Evolutionary conservation across 2,329 filamentous ascomycete genomes (phyloP), one percentile per base, ranked within the genome.

Genomic region (Simplicillium sp.): DNA sequence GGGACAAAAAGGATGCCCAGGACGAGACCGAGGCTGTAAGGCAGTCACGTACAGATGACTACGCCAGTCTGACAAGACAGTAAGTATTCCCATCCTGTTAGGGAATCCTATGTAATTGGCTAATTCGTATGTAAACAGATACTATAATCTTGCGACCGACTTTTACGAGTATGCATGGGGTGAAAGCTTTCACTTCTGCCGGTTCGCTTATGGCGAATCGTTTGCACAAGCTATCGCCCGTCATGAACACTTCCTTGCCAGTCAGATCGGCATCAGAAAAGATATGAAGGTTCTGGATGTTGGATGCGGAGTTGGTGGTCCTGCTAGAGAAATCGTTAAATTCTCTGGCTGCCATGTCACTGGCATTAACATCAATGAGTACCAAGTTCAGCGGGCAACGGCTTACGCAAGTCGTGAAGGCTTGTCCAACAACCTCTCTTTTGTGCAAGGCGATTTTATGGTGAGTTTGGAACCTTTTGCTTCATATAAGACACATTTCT

Each of bases 381-480:
- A 96, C 71, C 89, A 96, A 68, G 94, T 96, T 49, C 75, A 92
- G 60, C 84, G 89, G 43, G 89, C 88, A 2, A 87, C 80, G 14
- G 70, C 73, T 38, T 94, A 95, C 58, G 87, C 87, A 2, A 66
- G 75, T 46, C 84, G 84, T 61, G 86, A 94, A 61, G 81, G 82
- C 16, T 70, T 96, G 33, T 73, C 80, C 1, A 61, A 84, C 54
- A 86, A 92, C 66, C 67, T 94, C 51, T 75, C 72, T 50, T 95
- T 87, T 56, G 80, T 85, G 51, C 94, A 95, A 74, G 88, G 88
- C 39, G 90, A 97, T 58, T 98, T 98, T 62, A 97, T 97, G 90
- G 73, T 76, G 49, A 42, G 64, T 49, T 14, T 8, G 13, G n/a
- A n/a, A n/a, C 32, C n/a, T 20, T 16, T 12, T 12, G 16, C 11